Base-by-base conservation (phyloP, 1,284 basidiomycete species). In the Cutaneotrichosporon arboriforme region DNA sequence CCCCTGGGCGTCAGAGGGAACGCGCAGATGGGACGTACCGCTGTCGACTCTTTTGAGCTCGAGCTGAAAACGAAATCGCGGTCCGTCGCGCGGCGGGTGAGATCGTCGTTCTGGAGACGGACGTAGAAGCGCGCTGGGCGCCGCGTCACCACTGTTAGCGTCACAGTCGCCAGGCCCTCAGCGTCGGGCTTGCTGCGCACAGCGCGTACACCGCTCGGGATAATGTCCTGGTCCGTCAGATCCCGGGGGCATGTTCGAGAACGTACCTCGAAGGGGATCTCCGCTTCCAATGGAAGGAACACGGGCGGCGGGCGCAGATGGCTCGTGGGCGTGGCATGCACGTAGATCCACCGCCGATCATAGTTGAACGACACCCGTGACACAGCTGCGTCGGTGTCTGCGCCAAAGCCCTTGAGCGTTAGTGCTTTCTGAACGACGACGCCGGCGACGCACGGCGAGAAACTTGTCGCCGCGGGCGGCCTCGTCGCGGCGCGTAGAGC, bases 231-330 rank as follows among this genome's bases (percentile, higher is more conserved):
- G 12, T 2, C n/a, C 4, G 43, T 49, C 5, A 41, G 47, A 20
- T 17, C n/a, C n/a, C n/a, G n/a, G n/a, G n/a, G n/a, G n/a, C n/a
- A n/a, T n/a, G n/a, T 14, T 21, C 18, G 35, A 9, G 18, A 3
- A 26, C 56, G 13, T 18, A 58, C 56, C 35, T 58, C 54, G 46
- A 54, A 61, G 1, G 57, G 54, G 51, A 64, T 58, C 46, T 58
- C 56, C 2, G 45, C 50, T 18, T 55, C 43, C 17, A 64, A 46
- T 4, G 60, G 62, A 15, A 57, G 39, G 17, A 64, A 49, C 9
- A 42, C 49, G 1, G 51, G 40, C 31, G 57, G 58, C 8, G 49
- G 51, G 4, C 21, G 37, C 4, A 36, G 26, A 10, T 34, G 26
- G 9, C 8, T 37, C 21, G n/a, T 21, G 3, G 57, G 50, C 8